Evolutionary conservation across 768 basidiomycete genomes (phyloP).

Genomic region (Psilocybe cyanescens): DNA sequence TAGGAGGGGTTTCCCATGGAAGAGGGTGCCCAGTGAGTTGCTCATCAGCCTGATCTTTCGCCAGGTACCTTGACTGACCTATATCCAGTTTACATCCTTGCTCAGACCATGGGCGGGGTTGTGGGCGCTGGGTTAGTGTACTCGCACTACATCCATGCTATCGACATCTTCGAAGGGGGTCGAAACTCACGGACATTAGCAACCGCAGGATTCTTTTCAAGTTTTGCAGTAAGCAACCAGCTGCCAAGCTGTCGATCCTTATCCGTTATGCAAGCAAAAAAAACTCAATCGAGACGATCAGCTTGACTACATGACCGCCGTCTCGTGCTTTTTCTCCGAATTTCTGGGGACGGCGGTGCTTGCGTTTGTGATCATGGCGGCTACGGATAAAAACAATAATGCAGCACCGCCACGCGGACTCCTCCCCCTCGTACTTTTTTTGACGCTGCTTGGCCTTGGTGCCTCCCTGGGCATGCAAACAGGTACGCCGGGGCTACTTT

Average conservation of each 20-base stretch:
- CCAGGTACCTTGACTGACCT: neutral
- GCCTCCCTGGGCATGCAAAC: slow-evolving; percentile 66
- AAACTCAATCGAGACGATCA: slow-evolving; percentile 1
- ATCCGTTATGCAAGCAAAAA: neutral
- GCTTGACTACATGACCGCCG: slow-evolving; percentile 39
- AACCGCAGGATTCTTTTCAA: slow-evolving; percentile 62
- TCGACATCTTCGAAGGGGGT: slow-evolving; percentile 66
- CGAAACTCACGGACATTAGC: slow-evolving; percentile 51
- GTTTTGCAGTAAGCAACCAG: slow-evolving; percentile 54
- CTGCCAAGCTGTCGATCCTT: neutral
- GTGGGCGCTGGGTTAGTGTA: slow-evolving; percentile 65
- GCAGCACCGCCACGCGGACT: slow-evolving; percentile 43
- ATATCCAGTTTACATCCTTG: slow-evolving; percentile 32
- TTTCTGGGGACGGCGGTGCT: slow-evolving; percentile 63
- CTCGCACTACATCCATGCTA: slow-evolving; percentile 69
- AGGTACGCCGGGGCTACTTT: slow-evolving; percentile 23
- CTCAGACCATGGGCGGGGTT: slow-evolving; percentile 65
- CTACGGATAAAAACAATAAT: slow-evolving; percentile 57
- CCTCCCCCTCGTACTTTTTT: slow-evolving; percentile 57
- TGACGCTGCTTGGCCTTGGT: slow-evolving; percentile 61
- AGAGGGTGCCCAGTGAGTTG: slow-evolving; percentile 66
- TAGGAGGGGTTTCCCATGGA: slow-evolving; percentile 77
- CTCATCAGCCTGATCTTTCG: neutral
- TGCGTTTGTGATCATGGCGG: slow-evolving; percentile 55
- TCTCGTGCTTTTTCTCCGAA: slow-evolving; percentile 48